Conservation (phyloP, 768 basidiomycete genomes). For the Tubosaeta sp. region DNA sequence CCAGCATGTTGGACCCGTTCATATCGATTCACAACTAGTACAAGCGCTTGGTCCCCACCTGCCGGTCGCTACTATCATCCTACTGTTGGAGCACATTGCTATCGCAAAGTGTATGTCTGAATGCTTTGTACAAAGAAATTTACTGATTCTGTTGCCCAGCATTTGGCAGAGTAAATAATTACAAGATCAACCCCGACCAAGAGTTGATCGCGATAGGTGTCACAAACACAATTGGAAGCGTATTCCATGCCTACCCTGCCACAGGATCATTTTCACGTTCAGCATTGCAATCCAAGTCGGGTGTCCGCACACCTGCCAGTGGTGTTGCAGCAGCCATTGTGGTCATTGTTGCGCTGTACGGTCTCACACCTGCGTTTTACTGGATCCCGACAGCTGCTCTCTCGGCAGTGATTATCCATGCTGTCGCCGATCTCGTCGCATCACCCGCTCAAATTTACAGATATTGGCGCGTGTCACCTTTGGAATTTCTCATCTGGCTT, state of each 20-base stretch:
- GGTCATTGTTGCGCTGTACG: conserved; percentile 92
- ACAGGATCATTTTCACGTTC: conserved; percentile 99
- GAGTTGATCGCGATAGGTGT: conserved; percentile 98
- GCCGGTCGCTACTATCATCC: conserved; percentile 82
- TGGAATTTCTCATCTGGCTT: conserved; percentile 87
- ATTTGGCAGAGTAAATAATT: conserved; percentile 91
- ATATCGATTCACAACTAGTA: conserved; percentile 49
- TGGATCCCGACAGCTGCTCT: conserved; percentile 81
- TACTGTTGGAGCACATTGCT: conserved; percentile 93
- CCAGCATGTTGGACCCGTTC: conserved; percentile 49
- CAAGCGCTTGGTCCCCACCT: conserved; percentile 68
- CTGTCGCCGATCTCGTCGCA: conserved; percentile 84
- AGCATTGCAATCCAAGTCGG: conserved; percentile 92
- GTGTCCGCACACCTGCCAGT: conserved; percentile 92
- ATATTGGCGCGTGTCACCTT: conserved; percentile 91
- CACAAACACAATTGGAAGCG: conserved; percentile 84
- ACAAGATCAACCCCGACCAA: conserved; percentile 92
- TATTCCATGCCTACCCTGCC: conserved; percentile 91
- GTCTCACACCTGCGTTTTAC: conserved; percentile 87
- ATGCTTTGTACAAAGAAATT: neutral
- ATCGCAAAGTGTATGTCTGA: conserved; percentile 79
- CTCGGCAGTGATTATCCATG: conserved; percentile 94
- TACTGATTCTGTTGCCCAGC: conserved; percentile 43
- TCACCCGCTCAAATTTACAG: conserved; percentile 75
- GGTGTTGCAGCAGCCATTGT: conserved; percentile 83